Base-by-base conservation (phyloP, 306 rosid genomes). In the Corylus heterophylla region DNA sequence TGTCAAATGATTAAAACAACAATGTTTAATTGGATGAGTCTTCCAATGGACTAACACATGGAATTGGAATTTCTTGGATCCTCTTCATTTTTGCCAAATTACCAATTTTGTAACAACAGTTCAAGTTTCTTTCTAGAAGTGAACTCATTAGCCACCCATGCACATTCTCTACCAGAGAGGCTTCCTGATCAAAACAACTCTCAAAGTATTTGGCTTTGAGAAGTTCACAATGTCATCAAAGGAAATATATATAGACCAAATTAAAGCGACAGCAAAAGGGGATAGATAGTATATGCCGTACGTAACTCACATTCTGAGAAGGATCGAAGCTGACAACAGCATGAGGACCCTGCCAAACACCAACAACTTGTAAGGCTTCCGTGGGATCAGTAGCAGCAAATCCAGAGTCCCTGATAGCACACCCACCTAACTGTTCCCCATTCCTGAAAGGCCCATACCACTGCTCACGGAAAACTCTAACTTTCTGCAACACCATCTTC, bases 391-490 rank as follows among this genome's bases (percentile, higher is more conserved):
- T 89, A 67, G 98, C 79, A 69, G 99, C 98, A 78, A 95, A 93
- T 35, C 94, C 94, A 44, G 99, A 93, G 82, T 95, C 97, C 2
- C 85, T 88, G 69, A 95, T 91, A 12, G 98, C 87, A 64, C 99
- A 95, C 69, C 99, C 99, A 39, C 99, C 99, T 17, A 95, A 86
- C 83, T 95, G 99, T 3, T 95, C 98, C 12, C 99, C 99, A 44
- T 95, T 89, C 84, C 97, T 91, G 86, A 87, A 95, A 61, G 99
- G 99, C n/a, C 99, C 98, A 68, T 95, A 95, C 98, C 99, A 95
- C 83, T 89, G 96, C 87, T 95, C 99, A 54, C 93, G 85, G 87
- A 83, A 90, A 52, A 93, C 94, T 83, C 80, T 82, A 63, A 91
- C 78, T 27, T 84, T 83, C 76, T 84, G 74, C 64, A 95, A 79